A percentile compares a stretch with the other conserved stretches of the same genome.
These are phyloP conservation scores for Carex littledalei DNA, from an alignment of 176 grass and related monocot species.

Conservation along the genomic window DNA sequence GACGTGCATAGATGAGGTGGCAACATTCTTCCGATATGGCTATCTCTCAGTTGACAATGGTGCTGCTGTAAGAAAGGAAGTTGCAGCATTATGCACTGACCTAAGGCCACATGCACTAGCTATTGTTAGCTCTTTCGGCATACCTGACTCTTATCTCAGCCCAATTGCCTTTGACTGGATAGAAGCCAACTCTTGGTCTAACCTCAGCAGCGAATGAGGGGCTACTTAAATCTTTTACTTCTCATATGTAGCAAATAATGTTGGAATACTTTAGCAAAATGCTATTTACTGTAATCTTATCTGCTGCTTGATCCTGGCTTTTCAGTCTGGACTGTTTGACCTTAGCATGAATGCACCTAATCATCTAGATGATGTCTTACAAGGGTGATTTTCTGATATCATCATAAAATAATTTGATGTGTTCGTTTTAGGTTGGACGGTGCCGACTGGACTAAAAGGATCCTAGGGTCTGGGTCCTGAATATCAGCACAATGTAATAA, in stretches of 20 bases:
- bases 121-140: slow-evolving; percentile 75
- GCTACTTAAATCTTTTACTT: background rate
- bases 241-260: background rate
- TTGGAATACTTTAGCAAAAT: background rate
- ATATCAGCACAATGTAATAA: background rate
- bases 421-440: background rate
- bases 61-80: slow-evolving; percentile 62
- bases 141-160: slow-evolving; percentile 87
- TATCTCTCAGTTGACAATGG: slow-evolving; percentile 60
- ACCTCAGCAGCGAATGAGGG: slow-evolving; percentile 37
- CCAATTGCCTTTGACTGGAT: slow-evolving; percentile 99
- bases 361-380: background rate
- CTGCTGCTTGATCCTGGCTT: background rate
- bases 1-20: slow-evolving; percentile 75
- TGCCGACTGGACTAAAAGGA: background rate
- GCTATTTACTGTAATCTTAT: background rate
- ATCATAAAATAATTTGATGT: background rate
- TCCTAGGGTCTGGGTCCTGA: background rate
- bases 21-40: slow-evolving; percentile 79
- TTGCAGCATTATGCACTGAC: slow-evolving; percentile 56
- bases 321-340: background rate
- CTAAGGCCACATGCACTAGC: slow-evolving; percentile 76
- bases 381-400: background rate
- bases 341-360: background rate
- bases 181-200: slow-evolving; percentile 65